phyloP scores from a whole-genome alignment of 192 early-diverging fungal species.

The Pilobolus umbonatus region DNA sequence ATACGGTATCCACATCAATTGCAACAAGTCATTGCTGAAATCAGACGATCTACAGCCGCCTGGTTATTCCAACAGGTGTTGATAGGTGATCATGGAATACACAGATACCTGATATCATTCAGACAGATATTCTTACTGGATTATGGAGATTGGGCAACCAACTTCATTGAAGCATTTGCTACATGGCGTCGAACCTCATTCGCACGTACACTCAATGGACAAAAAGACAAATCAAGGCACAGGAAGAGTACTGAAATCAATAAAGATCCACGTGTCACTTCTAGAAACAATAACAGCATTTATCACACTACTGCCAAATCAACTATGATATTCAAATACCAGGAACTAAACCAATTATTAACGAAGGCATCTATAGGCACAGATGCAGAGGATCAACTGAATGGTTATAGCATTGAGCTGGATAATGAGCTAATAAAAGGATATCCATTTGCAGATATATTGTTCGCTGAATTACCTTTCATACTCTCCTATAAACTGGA shows the following conservation, averaged over 20 bases:
- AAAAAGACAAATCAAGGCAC: no score
- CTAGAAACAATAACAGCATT: no score
- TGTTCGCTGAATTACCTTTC: slow-evolving; percentile 46
- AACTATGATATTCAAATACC: slow-evolving; percentile 25
- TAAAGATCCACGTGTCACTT: no score
- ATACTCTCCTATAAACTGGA: slow-evolving; percentile 49
- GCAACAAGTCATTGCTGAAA: slow-evolving; percentile 38
- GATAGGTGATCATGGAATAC: slow-evolving; percentile 54
- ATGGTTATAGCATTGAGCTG: slow-evolving; percentile 16
- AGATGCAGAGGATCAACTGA: slow-evolving; percentile 31
- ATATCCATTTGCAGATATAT: slow-evolving; percentile 41
- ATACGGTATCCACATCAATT: slow-evolving; percentile 29
- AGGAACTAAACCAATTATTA: slow-evolving; percentile 39
- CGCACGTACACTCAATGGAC: not conserved
- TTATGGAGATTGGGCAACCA: slow-evolving; percentile 54
- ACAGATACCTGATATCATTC: slow-evolving; percentile 51
- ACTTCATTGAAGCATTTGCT: slow-evolving; percentile 52
- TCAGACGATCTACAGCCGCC: slow-evolving; percentile 51
- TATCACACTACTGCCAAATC: slow-evolving; percentile 8
- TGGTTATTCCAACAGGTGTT: slow-evolving; percentile 65
- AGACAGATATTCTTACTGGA: slow-evolving; percentile 57
- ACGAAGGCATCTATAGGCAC: slow-evolving; percentile 31
- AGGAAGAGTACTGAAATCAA: no score
- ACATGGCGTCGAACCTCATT: slow-evolving; percentile 19
- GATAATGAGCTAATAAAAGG: not conserved